A percentile compares a stretch with the other conserved stretches of the same genome.
phyloP scores from a whole-genome alignment of 306 rosid genomes.

The Dalbergia cultrata region DNA sequence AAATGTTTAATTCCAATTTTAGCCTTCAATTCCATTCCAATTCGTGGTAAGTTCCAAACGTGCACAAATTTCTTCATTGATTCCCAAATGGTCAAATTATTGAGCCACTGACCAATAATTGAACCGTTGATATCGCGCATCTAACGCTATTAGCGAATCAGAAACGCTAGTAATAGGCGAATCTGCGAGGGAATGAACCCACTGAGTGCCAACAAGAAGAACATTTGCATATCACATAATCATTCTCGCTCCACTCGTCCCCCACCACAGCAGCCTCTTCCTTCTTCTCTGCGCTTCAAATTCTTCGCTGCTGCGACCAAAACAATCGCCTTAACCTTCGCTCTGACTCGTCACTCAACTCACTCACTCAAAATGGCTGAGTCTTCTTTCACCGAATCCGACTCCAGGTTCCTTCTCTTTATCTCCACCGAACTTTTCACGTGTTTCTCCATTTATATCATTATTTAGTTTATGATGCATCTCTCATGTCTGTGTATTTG shows the following conservation, averaged over 20 bases:
- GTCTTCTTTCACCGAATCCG: slow-evolving; percentile 53
- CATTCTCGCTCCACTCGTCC: neutral
- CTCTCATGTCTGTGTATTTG: neutral
- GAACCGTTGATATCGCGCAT: too few relatives aligned
- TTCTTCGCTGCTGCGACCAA: neutral
- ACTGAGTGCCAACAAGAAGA: neutral
- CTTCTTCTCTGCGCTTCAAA: neutral
- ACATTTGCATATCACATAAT: neutral
- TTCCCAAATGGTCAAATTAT: too few relatives aligned
- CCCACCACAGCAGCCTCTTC: neutral
- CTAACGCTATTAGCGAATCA: too few relatives aligned
- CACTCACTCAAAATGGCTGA: slow-evolving; percentile 38
- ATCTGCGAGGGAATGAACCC: slow-evolving; percentile 26
- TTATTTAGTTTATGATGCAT: neutral
- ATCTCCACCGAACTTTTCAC: neutral
- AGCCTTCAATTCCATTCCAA: too few relatives aligned
- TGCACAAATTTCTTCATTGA: too few relatives aligned
- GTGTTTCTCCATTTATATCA: too few relatives aligned
- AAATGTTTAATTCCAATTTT: too few relatives aligned
- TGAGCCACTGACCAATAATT: too few relatives aligned
- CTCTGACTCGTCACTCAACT: slow-evolving; percentile 27
- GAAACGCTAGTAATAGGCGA: neutral
- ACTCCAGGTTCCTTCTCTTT: slow-evolving; percentile 63
- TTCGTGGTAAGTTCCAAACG: too few relatives aligned
- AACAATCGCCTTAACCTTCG: neutral